Evolutionary conservation across 495 filamentous ascomycete genomes (phyloP).

Genomic region (Achaetomiella virescens): DNA sequence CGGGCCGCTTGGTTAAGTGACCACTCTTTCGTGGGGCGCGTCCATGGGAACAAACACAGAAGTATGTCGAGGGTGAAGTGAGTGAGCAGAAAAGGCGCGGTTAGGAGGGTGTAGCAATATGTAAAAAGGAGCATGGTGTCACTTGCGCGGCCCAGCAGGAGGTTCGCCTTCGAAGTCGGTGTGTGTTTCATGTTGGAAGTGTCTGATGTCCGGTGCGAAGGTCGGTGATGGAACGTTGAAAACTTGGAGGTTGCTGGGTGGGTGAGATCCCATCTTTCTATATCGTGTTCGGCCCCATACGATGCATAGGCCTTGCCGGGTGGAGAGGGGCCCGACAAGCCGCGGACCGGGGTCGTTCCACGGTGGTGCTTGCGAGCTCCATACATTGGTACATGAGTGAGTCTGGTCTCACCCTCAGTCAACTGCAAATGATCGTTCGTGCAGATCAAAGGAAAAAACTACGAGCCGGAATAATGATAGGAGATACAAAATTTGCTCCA

Average conservation of each 20-base stretch:
- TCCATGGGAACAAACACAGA: constrained; percentile 4
- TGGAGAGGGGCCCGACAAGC: too few species aligned
- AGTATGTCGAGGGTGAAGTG: constrained; percentile 11
- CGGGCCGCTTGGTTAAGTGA: constrained; percentile 14
- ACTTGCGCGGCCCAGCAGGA: neutral
- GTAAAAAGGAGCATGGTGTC: neutral
- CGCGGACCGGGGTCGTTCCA: too few species aligned
- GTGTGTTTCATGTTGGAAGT: neutral
- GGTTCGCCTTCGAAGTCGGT: neutral
- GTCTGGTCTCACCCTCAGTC: too few species aligned
- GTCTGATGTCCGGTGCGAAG: neutral
- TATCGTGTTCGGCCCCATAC: neutral
- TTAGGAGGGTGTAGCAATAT: constrained; percentile 2
- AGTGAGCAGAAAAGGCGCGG: constrained; percentile 13
- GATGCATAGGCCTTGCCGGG: too few species aligned
- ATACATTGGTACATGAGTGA: too few species aligned
- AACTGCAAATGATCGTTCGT: too few species aligned
- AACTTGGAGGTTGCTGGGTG: neutral
- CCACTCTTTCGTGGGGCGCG: constrained; percentile 11
- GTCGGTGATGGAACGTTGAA: neutral
- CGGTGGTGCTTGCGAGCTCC: too few species aligned
- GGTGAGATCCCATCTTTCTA: neutral
- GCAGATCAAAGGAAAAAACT: too few species aligned
- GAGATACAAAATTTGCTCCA: too few species aligned
- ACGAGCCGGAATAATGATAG: too few species aligned